These are phyloP conservation scores for Nidularia sp. DNA, from an alignment of 768 basidiomycete genomes.

Conservation along the genomic window DNA sequence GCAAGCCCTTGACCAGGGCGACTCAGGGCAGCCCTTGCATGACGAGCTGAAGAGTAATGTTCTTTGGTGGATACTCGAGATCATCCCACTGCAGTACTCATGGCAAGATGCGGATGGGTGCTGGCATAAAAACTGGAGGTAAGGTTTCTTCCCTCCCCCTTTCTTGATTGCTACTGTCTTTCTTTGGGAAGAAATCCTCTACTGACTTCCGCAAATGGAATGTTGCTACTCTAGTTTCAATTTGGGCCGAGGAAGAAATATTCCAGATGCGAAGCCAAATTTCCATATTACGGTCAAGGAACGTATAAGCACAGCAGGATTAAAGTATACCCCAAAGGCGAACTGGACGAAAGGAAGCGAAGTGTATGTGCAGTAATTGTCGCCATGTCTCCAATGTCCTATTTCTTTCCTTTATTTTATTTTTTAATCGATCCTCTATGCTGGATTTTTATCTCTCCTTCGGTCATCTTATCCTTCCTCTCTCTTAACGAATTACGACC, in stretches of 20 bases:
- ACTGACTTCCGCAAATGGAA: too few species aligned
- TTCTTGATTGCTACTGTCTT: not conserved
- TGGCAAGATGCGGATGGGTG: not conserved
- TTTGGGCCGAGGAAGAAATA: conserved; percentile 52
- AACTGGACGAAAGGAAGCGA: conserved; percentile 42
- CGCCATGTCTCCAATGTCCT: too few species aligned
- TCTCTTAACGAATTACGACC: too few species aligned
- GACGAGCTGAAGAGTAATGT: not conserved
- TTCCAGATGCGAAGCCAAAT: conserved; percentile 40
- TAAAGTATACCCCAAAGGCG: conserved; percentile 60
- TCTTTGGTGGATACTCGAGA: not conserved
- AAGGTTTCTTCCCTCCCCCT: too few species aligned
- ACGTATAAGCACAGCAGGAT: conserved; percentile 43
- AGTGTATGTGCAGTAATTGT: conserved; percentile 34
- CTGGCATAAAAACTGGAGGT: not conserved
- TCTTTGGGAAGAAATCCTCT: too few species aligned
- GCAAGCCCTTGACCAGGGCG: not conserved
- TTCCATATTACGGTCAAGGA: conserved; percentile 64
- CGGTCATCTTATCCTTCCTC: too few species aligned
- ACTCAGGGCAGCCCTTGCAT: not conserved
- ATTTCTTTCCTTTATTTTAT: too few species aligned
- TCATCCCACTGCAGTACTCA: not conserved
- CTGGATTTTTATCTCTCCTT: too few species aligned
- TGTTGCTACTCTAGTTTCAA: conserved; percentile 35
- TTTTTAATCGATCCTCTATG: too few species aligned